Evolutionary conservation across 768 basidiomycete genomes (phyloP).

Genomic region (Leccinum arenicola): DNA sequence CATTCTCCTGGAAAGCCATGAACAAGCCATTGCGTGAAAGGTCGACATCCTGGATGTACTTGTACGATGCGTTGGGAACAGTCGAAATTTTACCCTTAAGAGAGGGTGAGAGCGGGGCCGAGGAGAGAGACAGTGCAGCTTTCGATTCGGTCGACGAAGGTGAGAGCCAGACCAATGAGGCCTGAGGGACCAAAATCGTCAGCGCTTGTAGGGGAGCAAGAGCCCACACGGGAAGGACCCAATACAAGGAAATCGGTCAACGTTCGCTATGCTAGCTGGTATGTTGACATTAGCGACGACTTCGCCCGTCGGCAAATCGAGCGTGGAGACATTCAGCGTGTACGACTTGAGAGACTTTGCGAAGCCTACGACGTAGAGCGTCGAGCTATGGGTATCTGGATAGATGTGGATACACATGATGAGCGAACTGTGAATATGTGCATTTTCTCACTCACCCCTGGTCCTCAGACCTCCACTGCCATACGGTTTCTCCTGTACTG

Average conservation of each 20-base stretch:
- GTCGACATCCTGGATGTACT: slow-evolving; percentile 58
- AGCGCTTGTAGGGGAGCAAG: neutral
- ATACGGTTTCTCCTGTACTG: slow-evolving; percentile 51
- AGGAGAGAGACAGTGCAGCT: slow-evolving; percentile 19
- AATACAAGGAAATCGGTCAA: slow-evolving; percentile 38
- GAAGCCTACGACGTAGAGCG: slow-evolving; percentile 56
- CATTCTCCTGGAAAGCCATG: slow-evolving; percentile 56
- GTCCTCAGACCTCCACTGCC: slow-evolving; percentile 74
- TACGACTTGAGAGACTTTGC: slow-evolving; percentile 44
- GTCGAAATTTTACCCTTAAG: slow-evolving; percentile 47
- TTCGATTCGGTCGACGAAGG: slow-evolving; percentile 12
- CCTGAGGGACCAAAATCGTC: slow-evolving; percentile 16
- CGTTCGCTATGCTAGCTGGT: slow-evolving; percentile 45
- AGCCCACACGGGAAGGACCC: slow-evolving; percentile 16
- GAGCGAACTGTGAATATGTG: slow-evolving; percentile 45
- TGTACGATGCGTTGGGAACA: slow-evolving; percentile 45
- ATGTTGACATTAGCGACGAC: slow-evolving; percentile 48
- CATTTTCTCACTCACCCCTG: slow-evolving; percentile 47
- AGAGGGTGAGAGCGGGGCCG: slow-evolving; percentile 46
- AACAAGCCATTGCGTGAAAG: slow-evolving; percentile 55
- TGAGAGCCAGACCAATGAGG: slow-evolving; percentile 34
- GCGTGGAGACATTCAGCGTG: slow-evolving; percentile 63
- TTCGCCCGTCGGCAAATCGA: slow-evolving; percentile 54
- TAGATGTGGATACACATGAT: slow-evolving; percentile 63
- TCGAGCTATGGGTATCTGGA: slow-evolving; percentile 44